Evolutionary conservation across 2,329 filamentous ascomycete genomes (phyloP), one percentile per base, ranked within the genome.

Genomic region (Xylariaceae sp.): DNA sequence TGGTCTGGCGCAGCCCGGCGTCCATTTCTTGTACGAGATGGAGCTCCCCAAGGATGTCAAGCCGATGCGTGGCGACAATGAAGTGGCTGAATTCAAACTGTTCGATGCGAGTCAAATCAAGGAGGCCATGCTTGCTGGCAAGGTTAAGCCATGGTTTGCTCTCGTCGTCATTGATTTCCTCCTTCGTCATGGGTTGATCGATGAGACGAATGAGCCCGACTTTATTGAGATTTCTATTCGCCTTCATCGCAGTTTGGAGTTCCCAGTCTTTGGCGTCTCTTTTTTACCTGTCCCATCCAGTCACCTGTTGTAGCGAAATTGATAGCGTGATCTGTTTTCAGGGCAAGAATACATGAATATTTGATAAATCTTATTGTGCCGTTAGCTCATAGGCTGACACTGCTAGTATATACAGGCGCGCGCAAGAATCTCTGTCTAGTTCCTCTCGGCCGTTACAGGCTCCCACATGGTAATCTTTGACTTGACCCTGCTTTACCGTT

Each of bases 121-220:
- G 71, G 72, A 78, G 43, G 83, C 83, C 2, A 71, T 91, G 73
- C 74, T 76, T 7, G 76, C 77, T 24, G 85, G 84, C 3, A 81
- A 87, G 67, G 91, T 90, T 73, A 91, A 92, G 75, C 86, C 88
- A 0, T 91, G 91, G 67, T 90, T 87, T 68, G 82, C 86, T 12
- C 68, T 87, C 36, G 84, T 90, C 16, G 75, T 89, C 74, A 76
- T 90, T 53, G 88, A 91, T 66, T 92, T 91, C 71, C 86, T 92
- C 68, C 75, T 91, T 52, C 76, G 88, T 14, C 88, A 90, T 73
- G 87, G 87, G 0, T 78, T 89, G 36, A 66, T 91, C 63, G 88
- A 82, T 0, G 72, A 79, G 6, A 87, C 87, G 66, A 87, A 86
- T 62, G 88, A 91, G 73, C 77, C 78, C 56, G 79, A 89, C 65